These are phyloP conservation scores for Fusarium verticillioides DNA, from an alignment of 2,329 filamentous ascomycete species.

Conservation along the genomic window DNA sequence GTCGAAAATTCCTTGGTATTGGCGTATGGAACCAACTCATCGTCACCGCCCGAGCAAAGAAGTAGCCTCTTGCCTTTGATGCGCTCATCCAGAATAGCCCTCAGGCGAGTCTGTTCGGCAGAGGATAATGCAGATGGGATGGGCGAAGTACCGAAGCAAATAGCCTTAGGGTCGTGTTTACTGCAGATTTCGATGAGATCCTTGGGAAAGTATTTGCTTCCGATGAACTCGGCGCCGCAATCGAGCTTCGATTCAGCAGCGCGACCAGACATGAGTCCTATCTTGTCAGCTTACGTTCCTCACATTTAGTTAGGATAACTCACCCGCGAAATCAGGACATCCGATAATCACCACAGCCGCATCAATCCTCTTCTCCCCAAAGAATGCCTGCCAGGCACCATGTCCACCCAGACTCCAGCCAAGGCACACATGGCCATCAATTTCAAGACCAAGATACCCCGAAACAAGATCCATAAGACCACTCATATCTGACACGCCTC, in stretches of 20 bases:
- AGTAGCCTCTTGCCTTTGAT: conserved; percentile 73
- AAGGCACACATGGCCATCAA: conserved; percentile 76
- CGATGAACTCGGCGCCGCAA: conserved; percentile 73
- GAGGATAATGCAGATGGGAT: conserved; percentile 49
- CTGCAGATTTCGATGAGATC: conserved; percentile 72
- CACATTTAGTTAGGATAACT: conserved; percentile 22
- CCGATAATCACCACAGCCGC: conserved; percentile 85
- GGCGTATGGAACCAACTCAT: conserved; percentile 78
- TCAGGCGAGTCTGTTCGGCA: conserved; percentile 57
- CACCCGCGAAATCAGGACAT: conserved; percentile 85
- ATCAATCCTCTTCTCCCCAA: conserved; percentile 82
- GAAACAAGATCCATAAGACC: conserved; percentile 81
- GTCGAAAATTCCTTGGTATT: conserved; percentile 67
- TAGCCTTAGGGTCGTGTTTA: conserved; percentile 77
- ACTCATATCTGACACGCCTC: conserved; percentile 79
- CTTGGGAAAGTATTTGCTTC: conserved; percentile 80
- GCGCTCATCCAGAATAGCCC: conserved; percentile 57
- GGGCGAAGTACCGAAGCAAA: conserved; percentile 69
- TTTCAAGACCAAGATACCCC: conserved; percentile 69
- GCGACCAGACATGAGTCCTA: conserved; percentile 78
- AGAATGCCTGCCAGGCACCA: conserved; percentile 83
- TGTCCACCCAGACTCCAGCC: conserved; percentile 91
- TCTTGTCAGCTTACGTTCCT: not conserved
- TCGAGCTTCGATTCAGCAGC: conserved; percentile 72
- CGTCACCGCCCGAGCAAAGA: conserved; percentile 71